Percentiles rank a stretch among this genome's conserved stretches.
phyloP scores from a whole-genome alignment of 108 stramenopile species.

The Nitzschia sp. region DNA sequence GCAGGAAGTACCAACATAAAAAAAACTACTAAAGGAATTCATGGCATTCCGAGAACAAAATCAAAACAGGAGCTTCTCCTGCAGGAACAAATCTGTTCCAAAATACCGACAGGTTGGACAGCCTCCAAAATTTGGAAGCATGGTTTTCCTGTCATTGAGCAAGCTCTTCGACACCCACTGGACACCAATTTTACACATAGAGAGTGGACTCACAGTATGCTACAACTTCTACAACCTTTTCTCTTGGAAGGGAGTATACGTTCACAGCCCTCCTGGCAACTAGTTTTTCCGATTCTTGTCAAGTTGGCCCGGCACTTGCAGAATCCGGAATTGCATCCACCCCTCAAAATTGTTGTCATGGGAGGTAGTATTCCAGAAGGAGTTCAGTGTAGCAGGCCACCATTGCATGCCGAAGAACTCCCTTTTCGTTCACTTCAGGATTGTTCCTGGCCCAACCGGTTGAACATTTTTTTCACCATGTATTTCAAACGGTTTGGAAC shows the following conservation, averaged over 20 bases:
- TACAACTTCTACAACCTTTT: slow-evolving; percentile 5
- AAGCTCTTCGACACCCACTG: not conserved
- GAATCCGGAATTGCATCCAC: not conserved
- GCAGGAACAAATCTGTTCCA: not conserved
- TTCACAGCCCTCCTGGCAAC: not conserved
- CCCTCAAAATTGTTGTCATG: slow-evolving; percentile 51
- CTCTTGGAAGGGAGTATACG: not conserved
- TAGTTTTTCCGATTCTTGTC: not conserved
- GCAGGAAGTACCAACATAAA: too few species aligned
- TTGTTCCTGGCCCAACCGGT: slow-evolving; percentile 56
- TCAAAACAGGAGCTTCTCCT: too few species aligned
- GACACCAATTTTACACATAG: slow-evolving; percentile 1
- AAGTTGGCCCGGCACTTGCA: not conserved
- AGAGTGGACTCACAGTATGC: slow-evolving; percentile 9
- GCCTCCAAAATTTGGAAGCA: slow-evolving; percentile 6
- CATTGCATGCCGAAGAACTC: slow-evolving; percentile 5
- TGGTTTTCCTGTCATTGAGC: not conserved
- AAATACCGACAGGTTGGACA: not conserved
- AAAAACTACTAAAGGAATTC: too few species aligned
- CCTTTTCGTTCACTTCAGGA: slow-evolving; percentile 26
- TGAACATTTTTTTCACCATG: slow-evolving; percentile 15
- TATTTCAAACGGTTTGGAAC: not conserved
- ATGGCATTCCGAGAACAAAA: too few species aligned
- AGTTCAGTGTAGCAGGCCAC: slow-evolving; percentile 37
- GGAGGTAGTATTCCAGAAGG: slow-evolving; percentile 63